Conservation (phyloP, 2,329 filamentous ascomycete species). For the Cercospora nicotianae region DNA sequence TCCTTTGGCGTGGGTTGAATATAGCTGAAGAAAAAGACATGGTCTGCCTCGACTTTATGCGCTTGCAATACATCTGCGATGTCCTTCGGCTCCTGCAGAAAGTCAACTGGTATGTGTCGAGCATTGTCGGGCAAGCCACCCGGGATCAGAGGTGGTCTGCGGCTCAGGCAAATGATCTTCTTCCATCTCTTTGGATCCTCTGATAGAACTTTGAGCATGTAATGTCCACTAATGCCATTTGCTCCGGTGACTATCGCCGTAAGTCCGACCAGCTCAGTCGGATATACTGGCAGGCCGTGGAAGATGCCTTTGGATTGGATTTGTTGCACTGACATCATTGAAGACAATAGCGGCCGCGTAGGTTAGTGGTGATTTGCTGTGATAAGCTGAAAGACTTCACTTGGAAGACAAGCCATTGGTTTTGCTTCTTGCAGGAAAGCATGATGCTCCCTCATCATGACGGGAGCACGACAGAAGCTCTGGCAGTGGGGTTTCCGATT, state of each 20-base stretch:
- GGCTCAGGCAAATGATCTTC: conserved; percentile 54
- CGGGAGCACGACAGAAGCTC: neutral
- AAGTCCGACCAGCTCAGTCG: conserved; percentile 43
- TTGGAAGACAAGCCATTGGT: neutral
- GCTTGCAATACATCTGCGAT: conserved; percentile 41
- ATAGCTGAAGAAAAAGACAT: conserved; percentile 58
- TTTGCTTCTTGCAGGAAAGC: neutral
- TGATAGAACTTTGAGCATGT: conserved; percentile 52
- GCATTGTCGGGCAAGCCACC: conserved; percentile 32
- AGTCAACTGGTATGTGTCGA: conserved; percentile 42
- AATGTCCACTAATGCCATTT: conserved; percentile 55
- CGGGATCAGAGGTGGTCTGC: conserved; percentile 45
- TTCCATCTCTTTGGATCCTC: conserved; percentile 52
- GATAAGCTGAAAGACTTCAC: neutral
- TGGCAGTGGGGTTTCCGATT: neutral
- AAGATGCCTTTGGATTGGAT: conserved; percentile 48
- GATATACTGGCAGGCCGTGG: conserved; percentile 52
- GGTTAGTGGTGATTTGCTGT: neutral
- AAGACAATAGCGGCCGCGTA: neutral
- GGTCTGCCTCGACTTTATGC: conserved; percentile 41
- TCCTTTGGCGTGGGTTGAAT: conserved; percentile 52
- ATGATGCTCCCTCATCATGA: neutral
- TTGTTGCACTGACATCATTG: conserved; percentile 25
- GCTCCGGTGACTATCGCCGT: conserved; percentile 57
- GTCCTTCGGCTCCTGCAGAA: conserved; percentile 40